A percentile compares a stretch with the other conserved stretches of the same genome.
Conservation (phyloP, 2,329 filamentous ascomycete species). For the Talaromyces pinophilus region DNA sequence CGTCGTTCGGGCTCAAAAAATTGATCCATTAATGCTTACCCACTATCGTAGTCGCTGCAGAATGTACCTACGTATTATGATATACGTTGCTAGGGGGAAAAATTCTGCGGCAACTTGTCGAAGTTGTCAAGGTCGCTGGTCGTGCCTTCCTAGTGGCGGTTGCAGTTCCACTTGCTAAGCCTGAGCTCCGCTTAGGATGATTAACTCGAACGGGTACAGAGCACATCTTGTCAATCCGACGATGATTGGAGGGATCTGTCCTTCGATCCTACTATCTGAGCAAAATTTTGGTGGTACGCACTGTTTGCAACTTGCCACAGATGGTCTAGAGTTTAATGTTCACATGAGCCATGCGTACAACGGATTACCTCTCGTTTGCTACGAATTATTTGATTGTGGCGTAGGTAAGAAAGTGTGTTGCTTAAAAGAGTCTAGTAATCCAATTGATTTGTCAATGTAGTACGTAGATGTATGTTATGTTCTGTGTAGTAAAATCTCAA, state of each 20-base stretch:
- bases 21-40: conserved; percentile 1
- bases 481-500: conserved; percentile 6
- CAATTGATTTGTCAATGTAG: background rate
- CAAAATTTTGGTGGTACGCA: background rate
- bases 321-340: background rate
- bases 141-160: conserved; percentile 24
- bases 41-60: background rate
- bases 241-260: conserved; percentile 4
- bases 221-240: background rate
- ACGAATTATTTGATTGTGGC: background rate
- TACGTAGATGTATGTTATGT: background rate
- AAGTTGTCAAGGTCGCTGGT: conserved; percentile 28
- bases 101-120: conserved; percentile 3
- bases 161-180: conserved; percentile 14
- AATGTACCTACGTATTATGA: conserved; percentile 6
- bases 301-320: conserved; percentile 1
- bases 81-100: conserved; percentile 3
- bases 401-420: background rate
- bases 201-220: background rate
- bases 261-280: background rate
- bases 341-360: too few species aligned
- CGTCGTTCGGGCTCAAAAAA: conserved; percentile 3
- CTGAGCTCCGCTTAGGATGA: conserved; percentile 14
- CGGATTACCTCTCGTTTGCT: background rate
- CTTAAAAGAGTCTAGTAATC: background rate